phyloP scores from a whole-genome alignment of 2,329 filamentous ascomycete species.

The Diplodia scrobiculata region DNA sequence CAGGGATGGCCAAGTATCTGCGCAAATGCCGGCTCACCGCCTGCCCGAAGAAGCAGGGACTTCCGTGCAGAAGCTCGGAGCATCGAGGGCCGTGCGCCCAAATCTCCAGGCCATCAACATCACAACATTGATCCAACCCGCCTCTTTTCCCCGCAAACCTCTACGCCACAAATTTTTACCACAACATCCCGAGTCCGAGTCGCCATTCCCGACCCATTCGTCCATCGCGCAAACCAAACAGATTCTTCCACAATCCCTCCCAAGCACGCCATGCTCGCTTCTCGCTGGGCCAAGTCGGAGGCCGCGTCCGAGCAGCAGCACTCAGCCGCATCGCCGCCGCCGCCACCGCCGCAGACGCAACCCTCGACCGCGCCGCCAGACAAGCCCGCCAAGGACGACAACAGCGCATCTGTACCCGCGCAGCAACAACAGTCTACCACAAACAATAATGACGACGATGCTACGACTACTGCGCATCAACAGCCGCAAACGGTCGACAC shows the following conservation, averaged over 20 bases:
- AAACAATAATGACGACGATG: neutral
- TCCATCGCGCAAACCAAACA: too few relatives aligned
- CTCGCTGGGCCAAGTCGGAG: slow-evolving; percentile 24
- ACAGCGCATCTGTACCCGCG: neutral
- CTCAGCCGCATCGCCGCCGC: slow-evolving; percentile 15
- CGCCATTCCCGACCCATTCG: neutral
- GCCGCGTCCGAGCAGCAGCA: slow-evolving; percentile 13
- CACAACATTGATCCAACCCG: slow-evolving; percentile 3
- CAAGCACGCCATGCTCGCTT: slow-evolving; percentile 22
- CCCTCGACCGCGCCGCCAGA: neutral
- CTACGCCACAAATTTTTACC: neutral
- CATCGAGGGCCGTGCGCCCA: neutral
- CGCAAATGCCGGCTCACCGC: neutral
- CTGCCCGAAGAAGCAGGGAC: neutral
- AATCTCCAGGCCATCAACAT: slow-evolving; percentile 22
- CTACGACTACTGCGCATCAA: neutral
- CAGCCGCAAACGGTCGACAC: neutral
- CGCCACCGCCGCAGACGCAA: neutral
- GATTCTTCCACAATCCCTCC: neutral
- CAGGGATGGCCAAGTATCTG: neutral
- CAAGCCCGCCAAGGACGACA: neutral
- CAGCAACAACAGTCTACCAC: neutral
- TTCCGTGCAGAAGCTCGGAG: slow-evolving; percentile 14
- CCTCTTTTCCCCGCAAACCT: neutral
- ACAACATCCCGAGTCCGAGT: neutral